A percentile compares a stretch with the other conserved stretches of the same genome.
These are phyloP conservation scores for Strigomonas galati DNA, from an alignment of 208 protist genomes.

Conservation along the genomic window DNA sequence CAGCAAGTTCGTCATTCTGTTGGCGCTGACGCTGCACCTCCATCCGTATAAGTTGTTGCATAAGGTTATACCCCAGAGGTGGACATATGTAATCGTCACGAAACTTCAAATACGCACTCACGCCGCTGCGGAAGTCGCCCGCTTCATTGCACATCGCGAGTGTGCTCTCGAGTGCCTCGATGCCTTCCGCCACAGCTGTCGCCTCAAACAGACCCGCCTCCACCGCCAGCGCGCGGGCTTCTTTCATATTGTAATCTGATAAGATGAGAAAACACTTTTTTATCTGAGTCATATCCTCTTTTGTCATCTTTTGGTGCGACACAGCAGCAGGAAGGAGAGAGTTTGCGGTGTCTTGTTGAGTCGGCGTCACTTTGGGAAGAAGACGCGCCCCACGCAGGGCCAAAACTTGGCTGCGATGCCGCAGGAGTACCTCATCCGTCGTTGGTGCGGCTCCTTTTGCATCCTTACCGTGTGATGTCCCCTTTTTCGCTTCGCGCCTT, in stretches of 20 bases:
- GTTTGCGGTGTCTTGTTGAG: no score
- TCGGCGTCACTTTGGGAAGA: neutral
- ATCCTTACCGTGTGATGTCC: neutral
- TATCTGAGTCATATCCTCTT: neutral
- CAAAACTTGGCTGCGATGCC: neutral
- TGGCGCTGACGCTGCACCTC: neutral
- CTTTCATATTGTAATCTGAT: neutral
- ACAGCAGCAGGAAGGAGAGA: neutral
- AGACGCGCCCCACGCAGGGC: neutral
- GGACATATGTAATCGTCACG: neutral
- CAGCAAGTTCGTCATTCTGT: no score
- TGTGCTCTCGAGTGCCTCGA: neutral
- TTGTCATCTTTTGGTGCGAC: neutral
- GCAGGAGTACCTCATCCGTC: neutral
- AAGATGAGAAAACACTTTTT: neutral
- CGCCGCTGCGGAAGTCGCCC: neutral
- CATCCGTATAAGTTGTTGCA: neutral
- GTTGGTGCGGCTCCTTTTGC: neutral
- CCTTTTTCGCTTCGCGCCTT: neutral
- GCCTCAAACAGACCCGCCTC: neutral
- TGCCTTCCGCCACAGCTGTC: neutral
- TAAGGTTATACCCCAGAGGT: neutral
- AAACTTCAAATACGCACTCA: neutral
- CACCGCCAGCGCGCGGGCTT: neutral
- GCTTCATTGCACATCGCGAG: neutral